Base-by-base conservation (phyloP, 371 early-diverging fungal species). In the Apophysomyces ossiformis region DNA sequence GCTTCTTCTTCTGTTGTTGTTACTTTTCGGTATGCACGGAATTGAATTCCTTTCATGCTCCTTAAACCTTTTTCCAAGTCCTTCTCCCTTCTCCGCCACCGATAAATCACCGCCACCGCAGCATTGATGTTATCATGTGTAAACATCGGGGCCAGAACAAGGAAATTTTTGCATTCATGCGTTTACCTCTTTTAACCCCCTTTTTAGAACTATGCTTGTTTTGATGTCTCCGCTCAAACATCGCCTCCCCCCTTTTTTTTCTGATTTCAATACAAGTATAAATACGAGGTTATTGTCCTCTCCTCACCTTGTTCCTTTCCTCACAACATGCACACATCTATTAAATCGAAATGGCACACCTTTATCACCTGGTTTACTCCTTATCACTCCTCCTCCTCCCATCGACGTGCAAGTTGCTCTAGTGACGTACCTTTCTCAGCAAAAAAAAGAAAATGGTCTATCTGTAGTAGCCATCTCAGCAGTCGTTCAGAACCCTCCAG, bases 381-480 rank as follows among this genome's bases (percentile, higher is more conserved):
- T 61, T 57, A 21, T 57, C 36, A 26, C 32, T 26, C 32, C 32
- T 26, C 26, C 26, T 26, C 57, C 7, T 57, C 41, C 41, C 61
- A 61, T 21, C 61, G 32, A 61, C 46, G 46, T 18, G 46, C 46
- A 13, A 45, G 46, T 45, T 45, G 46, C 15, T 45, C 46, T 45
- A 45, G 46, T 18, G 46, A 45, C 7, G 46, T 45, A 6, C 46
- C 46, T 45, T 45, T 57, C 57, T 57, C 13, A 35, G 47, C 47
- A 54, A 61, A 21, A 63, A 46, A 37, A 32, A 43, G 61, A 61
- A 41, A 45, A 45, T 45, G 46, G 46, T 57, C 57, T 18, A 57
- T 57, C 21, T 57, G 57, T 18, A 57, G 57, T 37, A 57, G 57
- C 18, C 57, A 57, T 18, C 32, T 57, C 57, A 57, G 37, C 18